Base-by-base conservation (phyloP, 768 basidiomycete genomes). In the Russula lepida region DNA sequence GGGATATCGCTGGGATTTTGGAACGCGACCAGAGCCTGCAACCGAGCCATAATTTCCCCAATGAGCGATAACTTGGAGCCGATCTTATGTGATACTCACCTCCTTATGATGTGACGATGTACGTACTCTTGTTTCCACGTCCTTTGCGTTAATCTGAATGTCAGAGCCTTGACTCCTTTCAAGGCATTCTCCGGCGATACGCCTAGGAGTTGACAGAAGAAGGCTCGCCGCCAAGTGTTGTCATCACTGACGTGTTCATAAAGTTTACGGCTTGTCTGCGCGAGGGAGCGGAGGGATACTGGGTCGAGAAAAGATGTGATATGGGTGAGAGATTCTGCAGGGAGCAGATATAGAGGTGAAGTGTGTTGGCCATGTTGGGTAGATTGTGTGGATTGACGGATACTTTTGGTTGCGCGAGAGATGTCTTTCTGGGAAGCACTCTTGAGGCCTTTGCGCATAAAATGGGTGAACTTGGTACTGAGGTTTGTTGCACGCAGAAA, bases 181-280 rank as follows among this genome's bases (percentile, higher is more conserved):
- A 86, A 71, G 61, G 83, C 80, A 57, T 72, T 72, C 71, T 91
- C 87, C 19, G 88, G 89, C 9, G 77, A 72, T 55, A 90, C 79
- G 52, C 81, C 83, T 47, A 90, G 70, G 68, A 83, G 84, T 69
- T 85, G 84, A 55, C 76, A 80, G 63, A 84, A 74, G 71, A 89
- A 89, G 30, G 91, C 90, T 23, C 82, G 76, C 54, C 81, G 78
- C 90, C 90, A 93, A 37, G 88, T 91, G 68, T 82, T 84, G 62
- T 93, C 90, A 67, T 88, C 79, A 57, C 79, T 79, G 78, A 90
- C 74, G 78, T 90, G 89, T 64, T 78, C 74, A 69, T 79, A 76
- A 58, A 90, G 76, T 60, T 68, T 69, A 50, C 70, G 74, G 72
- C 78, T 79, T 61, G 84, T 82, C 65, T 73, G 69, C 23, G 78